Conservation (phyloP, 306 rosid species). For the Citrullus mucosospermus region DNA sequence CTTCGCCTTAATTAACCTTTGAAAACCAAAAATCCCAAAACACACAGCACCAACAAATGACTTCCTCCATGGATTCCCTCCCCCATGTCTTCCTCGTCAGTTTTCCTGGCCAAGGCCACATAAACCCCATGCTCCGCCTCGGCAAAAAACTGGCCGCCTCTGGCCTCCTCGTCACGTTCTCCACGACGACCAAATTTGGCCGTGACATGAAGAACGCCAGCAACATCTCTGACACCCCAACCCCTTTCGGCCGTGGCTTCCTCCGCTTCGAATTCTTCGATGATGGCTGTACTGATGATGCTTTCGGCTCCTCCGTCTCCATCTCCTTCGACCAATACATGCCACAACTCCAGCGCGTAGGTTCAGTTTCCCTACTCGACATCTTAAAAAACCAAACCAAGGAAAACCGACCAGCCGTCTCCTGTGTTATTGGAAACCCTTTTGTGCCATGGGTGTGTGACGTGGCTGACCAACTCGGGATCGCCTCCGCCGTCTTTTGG, state of each 20-base stretch:
- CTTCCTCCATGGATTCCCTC: background rate
- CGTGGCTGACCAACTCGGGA: constrained; percentile 19
- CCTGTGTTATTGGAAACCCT: constrained; percentile 36
- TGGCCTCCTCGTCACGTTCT: constrained; percentile 31
- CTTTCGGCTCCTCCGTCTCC: background rate
- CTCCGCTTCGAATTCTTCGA: constrained; percentile 37
- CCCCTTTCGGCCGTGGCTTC: constrained; percentile 19
- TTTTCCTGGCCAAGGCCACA: constrained; percentile 44
- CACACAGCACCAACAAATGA: background rate
- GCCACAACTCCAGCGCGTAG: constrained; percentile 13
- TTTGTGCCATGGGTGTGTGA: constrained; percentile 43
- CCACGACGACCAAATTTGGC: constrained; percentile 18
- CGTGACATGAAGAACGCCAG: constrained; percentile 18
- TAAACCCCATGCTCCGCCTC: constrained; percentile 49
- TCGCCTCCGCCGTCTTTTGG: constrained; percentile 49
- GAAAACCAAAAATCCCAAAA: too few species aligned
- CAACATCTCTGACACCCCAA: background rate
- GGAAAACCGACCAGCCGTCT: constrained; percentile 9
- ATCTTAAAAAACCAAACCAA: constrained; percentile 6
- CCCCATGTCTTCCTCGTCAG: constrained; percentile 37
- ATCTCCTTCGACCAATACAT: constrained; percentile 4
- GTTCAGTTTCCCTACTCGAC: background rate
- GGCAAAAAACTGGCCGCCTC: constrained; percentile 30
- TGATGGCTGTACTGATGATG: constrained; percentile 11
- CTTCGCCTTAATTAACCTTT: too few species aligned